Evolutionary conservation across 148 eudicot species (phyloP).

Genomic region (Camellia sinensis): DNA sequence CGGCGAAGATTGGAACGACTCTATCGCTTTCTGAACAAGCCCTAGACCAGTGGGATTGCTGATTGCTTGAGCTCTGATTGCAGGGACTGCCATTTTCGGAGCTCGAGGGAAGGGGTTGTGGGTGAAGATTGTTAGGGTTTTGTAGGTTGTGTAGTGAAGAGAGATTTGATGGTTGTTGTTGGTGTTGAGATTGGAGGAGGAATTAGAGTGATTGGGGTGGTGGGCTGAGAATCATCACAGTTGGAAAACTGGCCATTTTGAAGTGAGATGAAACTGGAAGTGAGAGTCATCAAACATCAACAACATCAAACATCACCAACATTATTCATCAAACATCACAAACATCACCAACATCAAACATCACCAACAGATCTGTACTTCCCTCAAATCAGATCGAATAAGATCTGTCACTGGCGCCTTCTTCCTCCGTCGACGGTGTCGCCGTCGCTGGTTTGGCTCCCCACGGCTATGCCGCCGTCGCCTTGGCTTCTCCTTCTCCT

Average conservation of each 20-base stretch:
- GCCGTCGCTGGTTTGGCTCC: too few species aligned
- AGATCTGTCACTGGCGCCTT: too few species aligned
- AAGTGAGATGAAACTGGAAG: background rate
- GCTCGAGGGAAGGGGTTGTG: conserved; percentile 7
- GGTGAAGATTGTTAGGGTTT: conserved; percentile 5
- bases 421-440: too few species aligned
- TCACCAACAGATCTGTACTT: too few species aligned
- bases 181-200: conserved; percentile 20
- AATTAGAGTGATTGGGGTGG: conserved; percentile 12
- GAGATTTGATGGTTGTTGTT: background rate
- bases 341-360: too few species aligned
- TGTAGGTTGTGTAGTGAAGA: background rate
- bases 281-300: too few species aligned
- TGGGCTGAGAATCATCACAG: conserved; percentile 3
- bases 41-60: conserved; percentile 24
- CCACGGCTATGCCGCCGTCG: too few species aligned
- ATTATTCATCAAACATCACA: too few species aligned
- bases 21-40: conserved; percentile 35
- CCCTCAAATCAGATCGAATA: too few species aligned
- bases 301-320: too few species aligned
- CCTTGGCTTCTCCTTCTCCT: too few species aligned
- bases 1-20: conserved; percentile 48
- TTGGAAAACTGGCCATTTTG: conserved; percentile 16
- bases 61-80: conserved; percentile 32
- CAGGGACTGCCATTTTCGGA: conserved; percentile 4